Evolutionary conservation across 2,329 filamentous ascomycete genomes (phyloP).

Genomic region (Teratosphaeria viscida): DNA sequence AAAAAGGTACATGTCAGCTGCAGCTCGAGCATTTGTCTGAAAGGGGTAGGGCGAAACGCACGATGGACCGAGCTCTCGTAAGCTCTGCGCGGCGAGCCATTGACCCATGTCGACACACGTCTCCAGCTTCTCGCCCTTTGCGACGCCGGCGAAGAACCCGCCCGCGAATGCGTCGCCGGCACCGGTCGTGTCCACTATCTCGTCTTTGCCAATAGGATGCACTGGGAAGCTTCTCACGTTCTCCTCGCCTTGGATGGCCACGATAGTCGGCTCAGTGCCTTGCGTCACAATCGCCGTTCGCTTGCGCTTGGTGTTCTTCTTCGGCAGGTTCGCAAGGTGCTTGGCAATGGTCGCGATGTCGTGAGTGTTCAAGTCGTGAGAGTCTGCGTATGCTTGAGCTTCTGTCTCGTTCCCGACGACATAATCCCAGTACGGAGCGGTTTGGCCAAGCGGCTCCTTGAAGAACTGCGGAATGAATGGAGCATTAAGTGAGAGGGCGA

Average conservation of each 20-base stretch:
- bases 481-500: constrained; percentile 84
- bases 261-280: constrained; percentile 80
- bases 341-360: constrained; percentile 78
- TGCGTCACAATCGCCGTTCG: constrained; percentile 89
- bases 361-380: constrained; percentile 61
- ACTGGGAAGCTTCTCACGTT: constrained; percentile 70
- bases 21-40: neutral
- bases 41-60: constrained; percentile 45
- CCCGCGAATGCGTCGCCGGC: constrained; percentile 94
- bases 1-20: neutral
- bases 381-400: constrained; percentile 75
- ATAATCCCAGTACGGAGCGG: constrained; percentile 87
- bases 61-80: constrained; percentile 91
- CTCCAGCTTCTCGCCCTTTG: constrained; percentile 71
- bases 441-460: constrained; percentile 84
- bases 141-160: constrained; percentile 81
- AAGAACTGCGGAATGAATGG: constrained; percentile 97
- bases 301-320: constrained; percentile 78
- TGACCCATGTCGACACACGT: constrained; percentile 82
- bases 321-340: constrained; percentile 76
- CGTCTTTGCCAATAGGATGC: constrained; percentile 60
- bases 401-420: constrained; percentile 96
- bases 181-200: constrained; percentile 94
- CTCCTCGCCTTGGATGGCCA: constrained; percentile 52
- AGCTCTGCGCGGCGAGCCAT: constrained; percentile 89